phyloP scores from a whole-genome alignment of 2,329 filamentous ascomycete genomes.

The Penicillium sp. region DNA sequence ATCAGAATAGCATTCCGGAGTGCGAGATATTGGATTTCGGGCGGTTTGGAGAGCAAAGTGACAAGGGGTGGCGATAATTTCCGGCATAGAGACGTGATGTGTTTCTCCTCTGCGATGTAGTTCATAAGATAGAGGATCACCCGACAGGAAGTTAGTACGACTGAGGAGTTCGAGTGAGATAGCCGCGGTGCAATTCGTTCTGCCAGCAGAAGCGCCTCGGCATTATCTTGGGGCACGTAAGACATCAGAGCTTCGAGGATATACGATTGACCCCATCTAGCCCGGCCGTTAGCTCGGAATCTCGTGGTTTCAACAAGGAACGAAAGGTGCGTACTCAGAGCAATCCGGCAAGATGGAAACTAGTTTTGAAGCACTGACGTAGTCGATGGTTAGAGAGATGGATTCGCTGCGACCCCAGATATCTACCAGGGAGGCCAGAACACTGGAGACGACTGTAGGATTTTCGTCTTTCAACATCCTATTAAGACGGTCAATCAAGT shows the following conservation, averaged over 20 bases:
- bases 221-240: constrained; percentile 86
- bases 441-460: constrained; percentile 92
- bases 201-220: constrained; percentile 81
- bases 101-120: constrained; percentile 89
- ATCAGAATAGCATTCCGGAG: constrained; percentile 91
- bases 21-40: constrained; percentile 96
- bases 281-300: constrained; percentile 9
- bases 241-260: constrained; percentile 97
- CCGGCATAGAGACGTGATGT: constrained; percentile 77
- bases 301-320: neutral
- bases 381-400: constrained; percentile 97
- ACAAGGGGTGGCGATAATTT: constrained; percentile 94
- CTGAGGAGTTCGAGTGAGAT: constrained; percentile 93
- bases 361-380: constrained; percentile 95
- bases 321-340: constrained; percentile 67
- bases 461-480: constrained; percentile 89
- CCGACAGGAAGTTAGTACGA: constrained; percentile 91
- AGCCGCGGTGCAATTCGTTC: constrained; percentile 93
- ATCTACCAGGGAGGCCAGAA: constrained; percentile 85
- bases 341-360: constrained; percentile 94
- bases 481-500: constrained; percentile 89
- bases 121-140: constrained; percentile 98
- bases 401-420: constrained; percentile 98
- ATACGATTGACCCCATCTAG: constrained; percentile 96
- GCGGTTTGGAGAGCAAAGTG: constrained; percentile 89